Conservation (phyloP, 31 red algal genomes). For the Porphyra umbilicalis region DNA sequence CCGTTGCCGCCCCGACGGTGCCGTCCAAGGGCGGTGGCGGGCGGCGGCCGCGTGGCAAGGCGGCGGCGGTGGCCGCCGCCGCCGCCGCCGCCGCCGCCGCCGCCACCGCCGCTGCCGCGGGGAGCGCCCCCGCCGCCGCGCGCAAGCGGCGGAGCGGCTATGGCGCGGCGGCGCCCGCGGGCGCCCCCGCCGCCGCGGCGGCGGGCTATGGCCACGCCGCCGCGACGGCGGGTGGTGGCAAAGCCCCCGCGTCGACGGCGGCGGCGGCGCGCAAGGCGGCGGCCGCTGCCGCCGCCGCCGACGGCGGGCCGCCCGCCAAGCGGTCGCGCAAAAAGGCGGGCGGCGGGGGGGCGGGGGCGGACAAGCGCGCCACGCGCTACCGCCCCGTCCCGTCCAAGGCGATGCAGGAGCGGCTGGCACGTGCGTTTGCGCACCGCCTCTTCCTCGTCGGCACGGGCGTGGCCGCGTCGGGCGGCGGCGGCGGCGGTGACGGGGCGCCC, state of each 20-base stretch:
- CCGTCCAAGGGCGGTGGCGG: not conserved
- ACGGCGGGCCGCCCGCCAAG: not conserved
- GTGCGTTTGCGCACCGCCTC: conserved; percentile 4
- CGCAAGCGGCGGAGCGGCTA: not conserved
- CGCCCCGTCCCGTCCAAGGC: conserved; percentile 16
- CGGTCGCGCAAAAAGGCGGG: not conserved
- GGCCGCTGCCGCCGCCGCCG: not conserved
- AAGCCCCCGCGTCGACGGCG: not conserved
- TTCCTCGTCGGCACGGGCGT: conserved; percentile 2
- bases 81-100: too few species aligned
- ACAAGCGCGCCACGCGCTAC: conserved; percentile 4
- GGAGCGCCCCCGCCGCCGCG: not conserved
- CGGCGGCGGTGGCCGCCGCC: not conserved
- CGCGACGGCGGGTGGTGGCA: not conserved
- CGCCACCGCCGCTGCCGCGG: not conserved
- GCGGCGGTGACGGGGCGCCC: too few species aligned
- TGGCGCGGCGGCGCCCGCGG: not conserved
- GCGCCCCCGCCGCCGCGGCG: not conserved
- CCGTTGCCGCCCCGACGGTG: not conserved
- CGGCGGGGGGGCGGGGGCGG: not conserved
- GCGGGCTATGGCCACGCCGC: not conserved
- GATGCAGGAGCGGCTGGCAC: conserved; percentile 7
- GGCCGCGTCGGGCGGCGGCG: not conserved
- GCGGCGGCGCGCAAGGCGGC: not conserved
- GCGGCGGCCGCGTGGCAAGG: not conserved